phyloP scores from a whole-genome alignment of 106 monocot genomes.

The Iris macrosiphon region DNA sequence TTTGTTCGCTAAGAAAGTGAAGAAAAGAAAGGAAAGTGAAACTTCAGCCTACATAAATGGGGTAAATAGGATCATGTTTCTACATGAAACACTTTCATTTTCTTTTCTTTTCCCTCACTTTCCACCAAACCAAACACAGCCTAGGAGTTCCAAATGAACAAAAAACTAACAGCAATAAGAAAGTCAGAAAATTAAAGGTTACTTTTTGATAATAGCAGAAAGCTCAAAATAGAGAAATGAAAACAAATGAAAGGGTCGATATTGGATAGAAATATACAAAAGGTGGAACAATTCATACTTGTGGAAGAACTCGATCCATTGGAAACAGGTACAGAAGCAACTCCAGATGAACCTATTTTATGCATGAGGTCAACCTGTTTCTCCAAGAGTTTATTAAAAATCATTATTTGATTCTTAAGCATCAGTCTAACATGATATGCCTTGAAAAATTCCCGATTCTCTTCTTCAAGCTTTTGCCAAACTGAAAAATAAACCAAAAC shows the following conservation, averaged over 20 bases:
- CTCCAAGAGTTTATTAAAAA: slow-evolving; percentile 81
- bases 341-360: slow-evolving; percentile 34
- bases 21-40: no score
- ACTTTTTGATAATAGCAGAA: no score
- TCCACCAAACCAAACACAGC: no score
- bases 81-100: no score
- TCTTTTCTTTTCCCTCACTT: no score
- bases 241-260: not conserved
- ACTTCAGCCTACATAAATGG: not conserved
- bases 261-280: not conserved
- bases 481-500: no score
- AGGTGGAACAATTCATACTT: slow-evolving; percentile 26
- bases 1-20: no score
- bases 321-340: slow-evolving; percentile 35
- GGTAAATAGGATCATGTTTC: no score
- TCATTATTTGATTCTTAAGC: slow-evolving; percentile 77
- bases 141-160: no score
- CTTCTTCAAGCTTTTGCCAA: slow-evolving; percentile 97
- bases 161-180: no score
- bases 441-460: slow-evolving; percentile 91
- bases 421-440: slow-evolving; percentile 87
- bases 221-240: no score
- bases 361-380: slow-evolving; percentile 82
- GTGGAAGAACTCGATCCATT: slow-evolving; percentile 52
- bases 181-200: no score